These are phyloP conservation scores for Musa balbisiana DNA, from an alignment of 202 grass and related monocot species.

Conservation along the genomic window DNA sequence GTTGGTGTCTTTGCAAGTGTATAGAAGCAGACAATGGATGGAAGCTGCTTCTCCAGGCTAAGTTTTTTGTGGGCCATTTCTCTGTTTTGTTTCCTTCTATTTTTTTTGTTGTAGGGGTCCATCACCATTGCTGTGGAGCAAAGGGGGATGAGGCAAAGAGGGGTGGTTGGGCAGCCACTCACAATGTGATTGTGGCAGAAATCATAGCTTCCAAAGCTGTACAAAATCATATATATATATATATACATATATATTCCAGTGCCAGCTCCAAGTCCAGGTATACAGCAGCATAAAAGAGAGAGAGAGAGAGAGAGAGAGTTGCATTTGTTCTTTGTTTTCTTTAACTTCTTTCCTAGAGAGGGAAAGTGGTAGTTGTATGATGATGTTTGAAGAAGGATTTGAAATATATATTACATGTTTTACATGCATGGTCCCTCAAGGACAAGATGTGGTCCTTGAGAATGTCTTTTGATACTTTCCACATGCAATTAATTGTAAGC, in stretches of 20 bases:
- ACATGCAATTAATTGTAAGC: not conserved
- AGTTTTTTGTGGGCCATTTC: conserved; percentile 47
- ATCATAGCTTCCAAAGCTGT: conserved; percentile 40
- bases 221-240: conserved; percentile 1
- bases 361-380: conserved; percentile 16
- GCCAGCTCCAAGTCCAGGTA: conserved; percentile 17
- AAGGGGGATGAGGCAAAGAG: conserved; percentile 12
- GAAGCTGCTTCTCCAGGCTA: conserved; percentile 56
- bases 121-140: conserved; percentile 26
- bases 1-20: conserved; percentile 27
- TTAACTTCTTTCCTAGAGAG: conserved; percentile 16
- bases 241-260: conserved; percentile 7
- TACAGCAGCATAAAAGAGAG: conserved; percentile 11
- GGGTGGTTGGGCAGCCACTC: conserved; percentile 48
- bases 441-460: not conserved
- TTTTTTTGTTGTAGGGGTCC: conserved; percentile 25
- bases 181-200: conserved; percentile 51
- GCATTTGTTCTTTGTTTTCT: conserved; percentile 21
- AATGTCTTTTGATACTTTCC: not conserved
- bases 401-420: conserved; percentile 2
- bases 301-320: conserved; percentile 8
- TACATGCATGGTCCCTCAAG: not conserved
- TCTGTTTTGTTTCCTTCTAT: conserved; percentile 28
- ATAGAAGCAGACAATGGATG: conserved; percentile 43
- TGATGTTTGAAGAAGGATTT: conserved; percentile 19